A percentile compares a stretch with the other conserved stretches of the same genome.
Evolutionary conservation across 768 basidiomycete genomes (phyloP).

Genomic region (Gelatoporia subvermispora): DNA sequence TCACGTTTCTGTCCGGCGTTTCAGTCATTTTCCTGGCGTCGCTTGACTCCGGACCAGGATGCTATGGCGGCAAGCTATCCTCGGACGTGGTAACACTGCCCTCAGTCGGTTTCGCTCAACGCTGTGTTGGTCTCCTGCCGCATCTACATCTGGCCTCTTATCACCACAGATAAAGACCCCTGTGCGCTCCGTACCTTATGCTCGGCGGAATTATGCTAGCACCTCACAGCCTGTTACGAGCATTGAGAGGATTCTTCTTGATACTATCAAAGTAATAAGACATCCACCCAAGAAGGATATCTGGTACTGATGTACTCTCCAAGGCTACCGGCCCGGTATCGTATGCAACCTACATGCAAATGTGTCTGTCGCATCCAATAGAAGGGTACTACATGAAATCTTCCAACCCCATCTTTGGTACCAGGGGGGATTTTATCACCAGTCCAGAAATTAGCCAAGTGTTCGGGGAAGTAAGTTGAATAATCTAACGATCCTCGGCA

Average conservation of each 20-base stretch:
- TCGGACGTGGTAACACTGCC: no score
- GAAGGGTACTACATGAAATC: conserved; percentile 90
- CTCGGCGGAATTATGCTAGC: not conserved
- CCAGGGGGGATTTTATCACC: conserved; percentile 89
- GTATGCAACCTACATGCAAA: conserved; percentile 85
- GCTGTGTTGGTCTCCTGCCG: no score
- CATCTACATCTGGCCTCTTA: no score
- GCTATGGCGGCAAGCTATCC: no score
- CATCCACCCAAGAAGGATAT: not conserved
- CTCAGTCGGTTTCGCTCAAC: no score
- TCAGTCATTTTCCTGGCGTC: no score
- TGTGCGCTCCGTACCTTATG: no score
- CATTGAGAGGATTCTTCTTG: conserved; percentile 63
- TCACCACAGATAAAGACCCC: no score
- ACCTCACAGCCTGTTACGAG: not conserved
- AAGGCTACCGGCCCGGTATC: conserved; percentile 89
- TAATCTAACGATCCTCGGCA: not conserved
- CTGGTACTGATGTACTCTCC: not conserved
- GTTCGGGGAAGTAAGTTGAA: conserved; percentile 82
- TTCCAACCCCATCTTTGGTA: conserved; percentile 72
- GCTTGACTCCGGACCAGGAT: no score
- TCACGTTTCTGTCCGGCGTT: no score
- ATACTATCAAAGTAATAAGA: conserved; percentile 61
- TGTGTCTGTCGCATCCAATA: conserved; percentile 84
- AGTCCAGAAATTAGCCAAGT: conserved; percentile 95